These are phyloP conservation scores for Chytriomyces confervae DNA, from an alignment of 192 early-diverging fungal species.

Conservation along the genomic window DNA sequence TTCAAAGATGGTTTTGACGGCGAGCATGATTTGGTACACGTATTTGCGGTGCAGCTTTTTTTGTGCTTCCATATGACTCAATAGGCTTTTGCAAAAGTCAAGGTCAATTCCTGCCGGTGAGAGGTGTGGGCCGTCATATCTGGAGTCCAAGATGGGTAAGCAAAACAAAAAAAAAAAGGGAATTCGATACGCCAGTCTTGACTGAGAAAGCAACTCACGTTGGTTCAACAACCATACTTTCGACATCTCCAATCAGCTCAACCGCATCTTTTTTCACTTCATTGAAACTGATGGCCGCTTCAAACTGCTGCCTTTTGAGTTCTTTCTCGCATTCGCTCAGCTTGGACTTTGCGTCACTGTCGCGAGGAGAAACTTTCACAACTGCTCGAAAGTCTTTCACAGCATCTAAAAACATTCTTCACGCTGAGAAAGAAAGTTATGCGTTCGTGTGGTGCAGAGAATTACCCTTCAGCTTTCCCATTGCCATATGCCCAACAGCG, in stretches of 20 bases:
- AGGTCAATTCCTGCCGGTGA: conserved; percentile 72
- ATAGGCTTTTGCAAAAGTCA: conserved; percentile 80
- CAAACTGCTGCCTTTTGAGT: conserved; percentile 83
- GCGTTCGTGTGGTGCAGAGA: neutral
- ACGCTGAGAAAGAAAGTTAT: neutral
- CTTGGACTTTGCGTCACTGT: conserved; percentile 79
- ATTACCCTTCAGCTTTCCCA: conserved; percentile 80
- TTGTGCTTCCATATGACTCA: conserved; percentile 82
- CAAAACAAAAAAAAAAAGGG: conserved; percentile 57
- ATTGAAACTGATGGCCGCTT: conserved; percentile 86
- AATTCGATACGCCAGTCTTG: conserved; percentile 2
- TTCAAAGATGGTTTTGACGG: conserved; percentile 76
- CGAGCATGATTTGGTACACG: conserved; percentile 83
- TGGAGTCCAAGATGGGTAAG: conserved; percentile 38
- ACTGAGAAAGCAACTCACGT: neutral
- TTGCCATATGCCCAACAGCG: conserved; percentile 84
- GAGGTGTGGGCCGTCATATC: conserved; percentile 86
- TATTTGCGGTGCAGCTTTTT: conserved; percentile 93
- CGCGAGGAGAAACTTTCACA: conserved; percentile 75
- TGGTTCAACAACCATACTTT: conserved; percentile 64
- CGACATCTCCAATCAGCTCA: conserved; percentile 69
- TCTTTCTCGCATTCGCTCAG: conserved; percentile 91
- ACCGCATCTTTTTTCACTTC: conserved; percentile 52
- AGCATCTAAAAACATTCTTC: conserved; percentile 36
- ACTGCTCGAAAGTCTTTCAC: conserved; percentile 68